Base-by-base conservation (phyloP, 75 land plant species). In the Selaginella tamariscina region DNA sequence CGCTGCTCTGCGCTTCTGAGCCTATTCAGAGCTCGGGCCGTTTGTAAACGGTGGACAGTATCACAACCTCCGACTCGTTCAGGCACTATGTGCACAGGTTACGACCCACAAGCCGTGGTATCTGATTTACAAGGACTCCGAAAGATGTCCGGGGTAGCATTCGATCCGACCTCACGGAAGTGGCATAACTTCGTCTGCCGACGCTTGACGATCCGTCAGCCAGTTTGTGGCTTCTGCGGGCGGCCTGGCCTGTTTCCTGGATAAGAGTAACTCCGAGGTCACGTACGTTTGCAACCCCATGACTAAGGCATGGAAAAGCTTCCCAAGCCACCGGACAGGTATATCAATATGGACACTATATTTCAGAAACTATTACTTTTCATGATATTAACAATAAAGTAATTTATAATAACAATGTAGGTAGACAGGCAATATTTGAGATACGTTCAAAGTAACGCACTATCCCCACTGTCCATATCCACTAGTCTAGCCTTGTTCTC, bases 181-280 rank as follows among this genome's bases (percentile, higher is more conserved):
- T 88, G 93, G 93, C 76, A 88, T 63, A 62, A 69, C 33, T 71
- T 86, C 54, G 76, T 81, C 11, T 88, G 28, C 89, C 93, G 44
- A 74, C 75, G 69, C 75, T 83, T 21, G 73, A 71, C 21, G 73
- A 71, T n/a, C 72, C 70, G 21, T 67, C 86, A 30, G 74, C 73
- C 56, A 82, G 86, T 83, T 70, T 54, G 73, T 79, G 70, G 80
- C 93, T 33, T 83, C 93, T 32, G 83, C 89, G 15, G 62, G 62
- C 67, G 93, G 93, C 9, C 68, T 88, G 65, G 93, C 85, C 27
- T 86, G 90, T 44, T 82, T 80, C 68, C 81, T 84, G 87, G 85
- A 87, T 49, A 80, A 73, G 24, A 56, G 74, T 29, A 80, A 69
- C 32, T 66, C 83, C 55, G 79, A 78, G 39, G 72, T 69, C 57